These are phyloP conservation scores for Septoria linicola DNA, from an alignment of 2,329 filamentous ascomycete genomes.

Conservation along the genomic window DNA sequence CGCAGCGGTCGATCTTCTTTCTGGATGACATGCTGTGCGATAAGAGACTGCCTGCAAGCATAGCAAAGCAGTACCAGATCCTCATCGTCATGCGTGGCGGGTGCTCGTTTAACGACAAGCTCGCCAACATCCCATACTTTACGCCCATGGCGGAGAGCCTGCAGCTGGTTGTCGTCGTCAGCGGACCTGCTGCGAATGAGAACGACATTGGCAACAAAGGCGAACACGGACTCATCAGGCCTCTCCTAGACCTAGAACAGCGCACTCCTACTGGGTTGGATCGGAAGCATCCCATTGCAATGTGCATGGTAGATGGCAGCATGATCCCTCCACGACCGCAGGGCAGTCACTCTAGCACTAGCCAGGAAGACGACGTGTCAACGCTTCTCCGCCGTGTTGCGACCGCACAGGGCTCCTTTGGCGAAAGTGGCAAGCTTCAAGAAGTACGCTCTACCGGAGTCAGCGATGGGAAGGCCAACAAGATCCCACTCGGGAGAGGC, in stretches of 20 bases:
- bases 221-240: slow-evolving; percentile 52
- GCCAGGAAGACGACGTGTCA: background rate
- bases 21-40: slow-evolving; percentile 69
- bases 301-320: slow-evolving; percentile 75
- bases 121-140: slow-evolving; percentile 79
- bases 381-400: slow-evolving; percentile 60
- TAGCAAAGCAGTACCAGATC: slow-evolving; percentile 64
- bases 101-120: slow-evolving; percentile 80
- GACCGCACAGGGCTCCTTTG: slow-evolving; percentile 26
- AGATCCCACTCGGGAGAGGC: slow-evolving; percentile 43
- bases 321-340: slow-evolving; percentile 28
- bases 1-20: slow-evolving; percentile 57
- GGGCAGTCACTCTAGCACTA: background rate
- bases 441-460: slow-evolving; percentile 5
- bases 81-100: slow-evolving; percentile 79
- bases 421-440: slow-evolving; percentile 19
- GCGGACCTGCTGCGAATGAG: slow-evolving; percentile 48
- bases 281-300: slow-evolving; percentile 70
- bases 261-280: slow-evolving; percentile 66
- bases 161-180: slow-evolving; percentile 79
- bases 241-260: slow-evolving; percentile 74
- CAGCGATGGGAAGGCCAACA: slow-evolving; percentile 1
- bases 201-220: background rate
- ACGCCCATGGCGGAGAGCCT: slow-evolving; percentile 53
- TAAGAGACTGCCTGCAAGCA: slow-evolving; percentile 50